Evolutionary conservation across 352 stramenopile species (phyloP), one percentile per base, ranked within the genome.

Genomic region (Thraustotheca clavata): DNA sequence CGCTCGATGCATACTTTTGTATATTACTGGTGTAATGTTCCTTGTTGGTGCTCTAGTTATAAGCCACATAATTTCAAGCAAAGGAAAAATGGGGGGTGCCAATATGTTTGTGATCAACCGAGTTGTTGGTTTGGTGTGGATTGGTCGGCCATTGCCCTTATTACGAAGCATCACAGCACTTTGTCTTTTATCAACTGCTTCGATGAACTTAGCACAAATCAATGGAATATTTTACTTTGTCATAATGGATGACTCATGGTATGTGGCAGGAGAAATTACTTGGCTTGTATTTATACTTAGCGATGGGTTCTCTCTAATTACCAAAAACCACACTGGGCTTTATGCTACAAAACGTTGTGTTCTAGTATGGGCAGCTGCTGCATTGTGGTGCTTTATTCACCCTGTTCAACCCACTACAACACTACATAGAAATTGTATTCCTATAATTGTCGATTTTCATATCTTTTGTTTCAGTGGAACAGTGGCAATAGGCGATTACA

Each of bases 61-160:
- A 4, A n/a, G 8, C 14, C 18, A 50, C n/a, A 32, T 52, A 16
- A 11, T 63, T 2, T 24, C 4, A 11, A 41, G 8, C 16, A 20
- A 27, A 8, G 55, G 55, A 7, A 22, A 52, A 26, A 41, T 63
- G 6, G 55, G 52, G 31, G 16, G 32, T 7, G 9, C 5, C 14
- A 63, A 63, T n/a, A 63, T 63, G 55, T 20, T 63, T 3, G n/a
- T 48, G 11, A 31, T 63, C 26, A 63, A 63, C 27, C 55, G 55
- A n/a, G 35, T 63, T 6, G 7, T 41, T 4, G 55, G 55, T 14
- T 3, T 50, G 5, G 38, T 63, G 2, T 63, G 55, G 55, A 50
- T 63, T n/a, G 55, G 55, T 16, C 55, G 55, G 20, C 55, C 55
- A 12, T 22, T 63, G 4, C 22, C 40, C 27, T 52, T 63, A 4